These are phyloP conservation scores for Marasmius oreades DNA, from an alignment of 1,284 basidiomycete genomes.

Conservation along the genomic window DNA sequence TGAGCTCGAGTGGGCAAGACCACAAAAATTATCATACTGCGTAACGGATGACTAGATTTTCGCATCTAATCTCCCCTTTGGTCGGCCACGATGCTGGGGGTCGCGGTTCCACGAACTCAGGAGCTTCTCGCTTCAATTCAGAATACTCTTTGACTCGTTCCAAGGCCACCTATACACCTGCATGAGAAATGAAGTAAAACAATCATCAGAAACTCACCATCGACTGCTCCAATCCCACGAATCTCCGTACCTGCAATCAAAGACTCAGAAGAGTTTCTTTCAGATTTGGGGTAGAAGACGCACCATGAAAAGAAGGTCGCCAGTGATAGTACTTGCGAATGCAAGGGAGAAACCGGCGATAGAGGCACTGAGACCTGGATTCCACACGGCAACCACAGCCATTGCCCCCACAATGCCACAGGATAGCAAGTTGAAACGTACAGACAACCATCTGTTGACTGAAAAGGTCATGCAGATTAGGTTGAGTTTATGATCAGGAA, in stretches of 20 bases:
- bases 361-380: conserved; percentile 71
- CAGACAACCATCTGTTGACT: conserved; percentile 81
- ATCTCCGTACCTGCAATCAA: conserved; percentile 49
- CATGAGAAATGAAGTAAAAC: conserved; percentile 6
- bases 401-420: conserved; percentile 70
- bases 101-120: conserved; percentile 84
- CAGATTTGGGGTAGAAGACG: background rate
- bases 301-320: conserved; percentile 61
- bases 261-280: background rate
- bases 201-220: conserved; percentile 54
- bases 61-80: conserved; percentile 71
- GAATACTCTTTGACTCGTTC: conserved; percentile 92
- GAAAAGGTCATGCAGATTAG: conserved; percentile 8
- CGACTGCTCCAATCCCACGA: conserved; percentile 86
- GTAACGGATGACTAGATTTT: conserved; percentile 84
- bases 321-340: conserved; percentile 74
- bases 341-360: conserved; percentile 83
- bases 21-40: conserved; percentile 54
- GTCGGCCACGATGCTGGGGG: conserved; percentile 83
- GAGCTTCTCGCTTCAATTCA: conserved; percentile 71
- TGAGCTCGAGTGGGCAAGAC: conserved; percentile 1
- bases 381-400: conserved; percentile 64
- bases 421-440: conserved; percentile 82
- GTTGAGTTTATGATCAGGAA: background rate
- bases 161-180: conserved; percentile 68